Evolutionary conservation across 768 basidiomycete genomes (phyloP), one percentile per base, ranked within the genome.

Genomic region (Neoboletus magnificus): DNA sequence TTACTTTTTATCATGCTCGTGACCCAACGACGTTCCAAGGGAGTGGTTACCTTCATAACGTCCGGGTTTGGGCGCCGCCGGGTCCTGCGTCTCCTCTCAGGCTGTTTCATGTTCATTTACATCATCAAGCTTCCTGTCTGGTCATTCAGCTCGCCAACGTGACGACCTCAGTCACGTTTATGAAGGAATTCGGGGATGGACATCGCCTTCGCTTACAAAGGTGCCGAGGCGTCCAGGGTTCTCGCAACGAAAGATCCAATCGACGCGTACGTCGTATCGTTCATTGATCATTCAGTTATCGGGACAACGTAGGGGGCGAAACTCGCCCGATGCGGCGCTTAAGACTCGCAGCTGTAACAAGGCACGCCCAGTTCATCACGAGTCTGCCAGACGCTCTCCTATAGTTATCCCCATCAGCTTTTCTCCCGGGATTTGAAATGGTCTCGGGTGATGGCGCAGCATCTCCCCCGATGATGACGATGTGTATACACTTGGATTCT

Each of bases 231-330:
- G 9, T n/a, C 55, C 37, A 44, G 52, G 15, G 55, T 46, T 10
- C 55, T 52, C 37, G 36, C 50, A n/a, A 52, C 46, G 32, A 37
- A 56, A 13, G 49, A 50, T 11, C 55, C 50, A 15, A 52, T 56
- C 37, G 32, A 52, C 32, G 20, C 52, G 55, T 52, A 46, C 23
- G 39, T 37, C 9, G 9, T 7, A 32, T 42, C 22, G 7, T 15
- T 15, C 15, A 22, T 32, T 22, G 27, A 18, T 33, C 30, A 12
- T 27, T 1, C 27, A 48, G 46, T 5, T 56, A 48, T 35, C 54
- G 52, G 52, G 56, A 57, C 41, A 48, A 48, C 15, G 45, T 33
- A 33, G 33, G 33, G 1, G 45, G 52, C 16, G 52, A 56, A 15
- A 54, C 20, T 10, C 51, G 20, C 52, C 55, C 32, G 45, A 54